Conservation (phyloP, 345 rosid genomes). For the Syzygium jambos region DNA sequence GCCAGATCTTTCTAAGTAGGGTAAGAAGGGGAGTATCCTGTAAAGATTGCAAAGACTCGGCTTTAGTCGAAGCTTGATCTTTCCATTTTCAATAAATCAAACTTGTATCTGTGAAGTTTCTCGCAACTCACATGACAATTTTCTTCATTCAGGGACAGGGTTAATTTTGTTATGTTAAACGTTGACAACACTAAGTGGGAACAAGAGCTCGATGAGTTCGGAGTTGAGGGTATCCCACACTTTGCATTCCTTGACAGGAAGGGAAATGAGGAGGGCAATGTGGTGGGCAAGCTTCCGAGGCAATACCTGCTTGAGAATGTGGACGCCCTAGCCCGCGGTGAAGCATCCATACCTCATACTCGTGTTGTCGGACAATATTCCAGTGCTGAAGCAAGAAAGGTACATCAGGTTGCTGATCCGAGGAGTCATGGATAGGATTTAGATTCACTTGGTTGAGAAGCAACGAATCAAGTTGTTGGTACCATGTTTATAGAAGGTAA, state of each 20-base stretch:
- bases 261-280: constrained; percentile 93
- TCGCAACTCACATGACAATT: neutral
- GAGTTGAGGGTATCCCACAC: constrained; percentile 97
- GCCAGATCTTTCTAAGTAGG: neutral
- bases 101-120: neutral
- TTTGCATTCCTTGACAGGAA: constrained; percentile 73
- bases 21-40: neutral
- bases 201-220: constrained; percentile 93
- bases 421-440: constrained; percentile 73
- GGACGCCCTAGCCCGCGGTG: constrained; percentile 69
- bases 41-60: neutral
- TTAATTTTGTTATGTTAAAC: constrained; percentile 91
- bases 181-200: constrained; percentile 98
- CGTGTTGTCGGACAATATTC: constrained; percentile 80
- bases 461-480: neutral
- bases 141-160: constrained; percentile 52
- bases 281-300: constrained; percentile 85
- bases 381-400: constrained; percentile 60
- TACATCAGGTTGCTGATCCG: constrained; percentile 73
- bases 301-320: constrained; percentile 73
- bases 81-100: neutral
- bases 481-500: neutral
- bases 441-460: neutral
- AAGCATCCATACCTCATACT: constrained; percentile 70
- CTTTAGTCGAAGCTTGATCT: neutral